A percentile compares a stretch with the other conserved stretches of the same genome.
Conservation (phyloP, 176 grass and related monocot species). For the Bromus sterilis region DNA sequence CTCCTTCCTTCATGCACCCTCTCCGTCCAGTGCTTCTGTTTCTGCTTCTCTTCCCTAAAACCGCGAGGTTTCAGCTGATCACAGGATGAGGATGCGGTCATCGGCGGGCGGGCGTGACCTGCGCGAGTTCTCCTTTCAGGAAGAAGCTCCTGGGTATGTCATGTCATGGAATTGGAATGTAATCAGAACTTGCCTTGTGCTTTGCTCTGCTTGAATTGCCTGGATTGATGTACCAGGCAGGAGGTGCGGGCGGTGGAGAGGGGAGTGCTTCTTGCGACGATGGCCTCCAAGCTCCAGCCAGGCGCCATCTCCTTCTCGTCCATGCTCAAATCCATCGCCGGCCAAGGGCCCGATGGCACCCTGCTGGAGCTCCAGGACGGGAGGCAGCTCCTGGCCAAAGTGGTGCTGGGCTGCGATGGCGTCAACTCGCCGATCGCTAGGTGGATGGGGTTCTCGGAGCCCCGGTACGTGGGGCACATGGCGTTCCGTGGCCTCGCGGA, state of each 20-base stretch:
- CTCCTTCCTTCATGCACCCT: neutral
- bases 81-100: constrained; percentile 84
- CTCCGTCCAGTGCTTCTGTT: neutral
- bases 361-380: constrained; percentile 77
- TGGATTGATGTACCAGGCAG: constrained; percentile 38
- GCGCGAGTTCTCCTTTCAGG: constrained; percentile 72
- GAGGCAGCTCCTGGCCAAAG: constrained; percentile 47
- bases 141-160: constrained; percentile 92
- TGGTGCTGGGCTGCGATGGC: constrained; percentile 81
- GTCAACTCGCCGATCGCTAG: constrained; percentile 68
- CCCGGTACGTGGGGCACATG: constrained; percentile 74
- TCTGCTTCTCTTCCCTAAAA: neutral
- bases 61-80: constrained; percentile 44
- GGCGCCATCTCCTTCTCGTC: constrained; percentile 71
- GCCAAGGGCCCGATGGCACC: constrained; percentile 53
- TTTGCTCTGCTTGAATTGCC: neutral
- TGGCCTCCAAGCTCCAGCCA: constrained; percentile 56
- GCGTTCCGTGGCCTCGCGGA: constrained; percentile 75
- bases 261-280: constrained; percentile 62
- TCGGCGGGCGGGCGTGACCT: constrained; percentile 53
- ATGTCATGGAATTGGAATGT: no score
- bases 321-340: constrained; percentile 46
- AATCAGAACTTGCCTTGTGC: neutral
- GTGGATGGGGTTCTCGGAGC: constrained; percentile 95
- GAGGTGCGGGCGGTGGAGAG: constrained; percentile 81